Base-by-base conservation (phyloP, 805 yeast genomes). In the Yarrowia bubula region DNA sequence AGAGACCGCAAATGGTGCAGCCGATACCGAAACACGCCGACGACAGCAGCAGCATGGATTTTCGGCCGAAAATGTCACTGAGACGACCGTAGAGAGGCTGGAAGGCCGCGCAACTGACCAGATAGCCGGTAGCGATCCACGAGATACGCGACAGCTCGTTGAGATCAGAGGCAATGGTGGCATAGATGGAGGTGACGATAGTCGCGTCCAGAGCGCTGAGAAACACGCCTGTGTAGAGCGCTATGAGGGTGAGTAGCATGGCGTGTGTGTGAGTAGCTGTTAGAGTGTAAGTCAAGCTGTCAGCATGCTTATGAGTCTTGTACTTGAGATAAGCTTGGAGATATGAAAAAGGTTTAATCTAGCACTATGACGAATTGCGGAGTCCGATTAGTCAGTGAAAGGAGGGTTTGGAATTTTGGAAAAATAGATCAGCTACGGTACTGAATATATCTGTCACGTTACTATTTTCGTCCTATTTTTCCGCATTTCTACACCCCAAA, bases 71-170 rank as follows among this genome's bases (percentile, higher is more conserved):
- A 22, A 89, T 82, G 69, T 89, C 93, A 47, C 88, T 82, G 37
- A 88, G 76, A 66, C 87, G 83, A 4, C 93, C 95, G 65, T 85
- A 86, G 31, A 89, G 72, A 0, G 91, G 92, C 74, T 88, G 92
- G 73, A 87, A 86, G 1, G 89, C 89, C 3, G 90, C 83, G 67
- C 84, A 85, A 1, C 92, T 86, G 33, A 89, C 75, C 37, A 89
- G 76, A 64, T 87, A 85, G 0, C 89, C 83, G 0, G 92, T 84
- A 3, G 92, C 91, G 2, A 88, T 87, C 92, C 93, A 88, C 2
- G 85, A 75, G 6, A 84, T 76, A 13, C 80, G 71, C 15, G 80
- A 78, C 44, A 85, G 77, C 51, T 82, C 84, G 51, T 83, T 74
- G 71, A 86, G 79, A 28, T 84, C 85, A 6, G 86, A 80, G 18